These are phyloP conservation scores for Pythium grandisporangium DNA, from an alignment of 352 stramenopile genomes.

Conservation along the genomic window DNA sequence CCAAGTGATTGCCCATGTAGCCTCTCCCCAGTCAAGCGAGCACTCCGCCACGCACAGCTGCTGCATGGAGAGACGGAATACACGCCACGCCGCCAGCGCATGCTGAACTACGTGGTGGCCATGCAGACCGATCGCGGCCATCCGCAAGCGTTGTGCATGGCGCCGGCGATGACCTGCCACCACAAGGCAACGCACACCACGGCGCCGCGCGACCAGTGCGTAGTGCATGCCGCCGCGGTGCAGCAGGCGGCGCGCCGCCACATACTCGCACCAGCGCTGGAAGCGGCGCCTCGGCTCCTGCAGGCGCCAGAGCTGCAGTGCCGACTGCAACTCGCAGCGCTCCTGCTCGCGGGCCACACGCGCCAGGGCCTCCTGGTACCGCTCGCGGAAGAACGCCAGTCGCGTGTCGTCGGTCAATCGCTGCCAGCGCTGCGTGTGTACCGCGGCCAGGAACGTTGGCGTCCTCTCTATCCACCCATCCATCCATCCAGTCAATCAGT, in stretches of 20 bases:
- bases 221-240: conserved; percentile 24
- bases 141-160: too few species aligned
- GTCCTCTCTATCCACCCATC: conserved; percentile 5
- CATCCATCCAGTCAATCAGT: too few species aligned
- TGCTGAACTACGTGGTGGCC: conserved; percentile 26
- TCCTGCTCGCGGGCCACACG: conserved; percentile 28
- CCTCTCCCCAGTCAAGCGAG: too few species aligned
- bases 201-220: conserved; percentile 2
- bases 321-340: conserved; percentile 14
- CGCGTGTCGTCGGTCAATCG: conserved; percentile 52
- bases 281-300: conserved; percentile 34
- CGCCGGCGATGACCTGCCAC: too few species aligned
- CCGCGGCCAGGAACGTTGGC: conserved; percentile 11
- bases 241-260: conserved; percentile 18
- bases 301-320: conserved; percentile 32
- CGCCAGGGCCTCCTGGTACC: conserved; percentile 30
- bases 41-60: conserved; percentile 20
- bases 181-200: too few species aligned
- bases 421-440: conserved; percentile 37
- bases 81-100: conserved; percentile 23
- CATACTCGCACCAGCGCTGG: conserved; percentile 36
- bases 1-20: too few species aligned
- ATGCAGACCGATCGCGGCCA: too few species aligned
- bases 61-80: conserved; percentile 30
- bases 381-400: conserved; percentile 33